Evolutionary conservation across 352 stramenopile species (phyloP).

Genomic region (Phytopythium litorale): DNA sequence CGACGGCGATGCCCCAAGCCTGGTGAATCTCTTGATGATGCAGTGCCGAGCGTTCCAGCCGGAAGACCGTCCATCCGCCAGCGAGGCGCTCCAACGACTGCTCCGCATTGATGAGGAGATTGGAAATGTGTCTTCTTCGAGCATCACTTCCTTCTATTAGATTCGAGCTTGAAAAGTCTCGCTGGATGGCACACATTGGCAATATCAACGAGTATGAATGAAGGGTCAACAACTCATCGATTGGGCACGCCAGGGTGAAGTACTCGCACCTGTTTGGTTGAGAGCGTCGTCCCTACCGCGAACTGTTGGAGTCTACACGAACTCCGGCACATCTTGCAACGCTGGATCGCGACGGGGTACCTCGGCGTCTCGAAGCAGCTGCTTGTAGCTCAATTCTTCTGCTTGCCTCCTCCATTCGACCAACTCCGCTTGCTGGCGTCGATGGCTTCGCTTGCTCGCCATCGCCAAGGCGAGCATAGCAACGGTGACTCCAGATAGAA

Average conservation of each 20-base stretch:
- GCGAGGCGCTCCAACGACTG: conserved; percentile 29
- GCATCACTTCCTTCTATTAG: conserved; percentile 7
- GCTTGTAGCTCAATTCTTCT: conserved; percentile 1
- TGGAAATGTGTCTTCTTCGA: conserved; percentile 15
- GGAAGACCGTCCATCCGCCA: conserved; percentile 31
- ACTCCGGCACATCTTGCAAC: neutral
- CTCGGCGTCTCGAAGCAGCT: neutral
- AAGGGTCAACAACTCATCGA: neutral
- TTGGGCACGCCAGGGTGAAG: neutral
- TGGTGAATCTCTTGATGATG: conserved; percentile 32
- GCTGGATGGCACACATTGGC: neutral
- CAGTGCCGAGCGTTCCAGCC: conserved; percentile 41
- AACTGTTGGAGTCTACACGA: neutral
- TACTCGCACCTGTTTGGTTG: neutral
- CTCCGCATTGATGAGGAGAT: conserved; percentile 23
- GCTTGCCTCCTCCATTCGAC: neutral
- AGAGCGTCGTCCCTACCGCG: neutral
- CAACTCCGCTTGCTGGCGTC: neutral
- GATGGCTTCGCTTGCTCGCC: neutral
- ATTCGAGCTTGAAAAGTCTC: neutral
- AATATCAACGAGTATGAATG: neutral
- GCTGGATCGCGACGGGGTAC: neutral
- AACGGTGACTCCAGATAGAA: neutral
- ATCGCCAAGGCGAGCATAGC: neutral
- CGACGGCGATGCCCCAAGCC: conserved; percentile 21